These are phyloP conservation scores for Phaeosphaeria sp. DNA, from an alignment of 2,329 filamentous ascomycete species.

Conservation along the genomic window DNA sequence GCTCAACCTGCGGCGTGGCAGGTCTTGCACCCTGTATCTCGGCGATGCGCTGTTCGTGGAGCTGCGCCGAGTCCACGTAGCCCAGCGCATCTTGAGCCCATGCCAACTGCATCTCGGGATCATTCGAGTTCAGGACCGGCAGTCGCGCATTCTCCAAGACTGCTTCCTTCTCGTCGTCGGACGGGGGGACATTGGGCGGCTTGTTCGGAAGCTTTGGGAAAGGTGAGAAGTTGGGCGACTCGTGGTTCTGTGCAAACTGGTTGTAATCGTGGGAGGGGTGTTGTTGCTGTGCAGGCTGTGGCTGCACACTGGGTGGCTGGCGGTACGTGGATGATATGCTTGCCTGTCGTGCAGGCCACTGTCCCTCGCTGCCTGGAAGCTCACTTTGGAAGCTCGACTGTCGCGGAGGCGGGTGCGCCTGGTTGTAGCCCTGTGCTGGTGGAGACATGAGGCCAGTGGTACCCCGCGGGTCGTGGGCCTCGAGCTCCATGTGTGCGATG, in stretches of 20 bases:
- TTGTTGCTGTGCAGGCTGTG: constrained; percentile 32
- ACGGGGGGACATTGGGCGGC: constrained; percentile 88
- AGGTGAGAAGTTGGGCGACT: constrained; percentile 82
- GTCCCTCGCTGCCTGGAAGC: constrained; percentile 24
- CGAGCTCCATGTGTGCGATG: constrained; percentile 86
- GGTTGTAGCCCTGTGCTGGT: constrained; percentile 32
- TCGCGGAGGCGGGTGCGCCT: constrained; percentile 35
- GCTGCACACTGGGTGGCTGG: constrained; percentile 44
- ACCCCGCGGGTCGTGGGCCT: constrained; percentile 63
- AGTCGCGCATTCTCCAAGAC: constrained; percentile 84
- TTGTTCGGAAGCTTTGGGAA: constrained; percentile 83
- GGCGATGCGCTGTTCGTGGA: constrained; percentile 74
- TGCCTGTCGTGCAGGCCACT: constrained; percentile 40
- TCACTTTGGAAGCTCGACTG: constrained; percentile 39
- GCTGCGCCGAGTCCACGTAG: constrained; percentile 83
- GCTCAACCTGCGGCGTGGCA: constrained; percentile 83
- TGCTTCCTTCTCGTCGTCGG: constrained; percentile 91
- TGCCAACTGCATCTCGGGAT: constrained; percentile 93
- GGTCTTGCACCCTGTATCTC: constrained; percentile 67
- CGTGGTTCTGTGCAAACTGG: constrained; percentile 50
- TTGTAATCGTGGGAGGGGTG: constrained; percentile 47
- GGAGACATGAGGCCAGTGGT: constrained; percentile 38
- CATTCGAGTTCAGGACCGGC: constrained; percentile 87
- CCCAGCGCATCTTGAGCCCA: constrained; percentile 94
- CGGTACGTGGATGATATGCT: constrained; percentile 48